Evolutionary conservation across 2,329 filamentous ascomycete genomes (phyloP).

Genomic region (Aureobasidium uvarum): DNA sequence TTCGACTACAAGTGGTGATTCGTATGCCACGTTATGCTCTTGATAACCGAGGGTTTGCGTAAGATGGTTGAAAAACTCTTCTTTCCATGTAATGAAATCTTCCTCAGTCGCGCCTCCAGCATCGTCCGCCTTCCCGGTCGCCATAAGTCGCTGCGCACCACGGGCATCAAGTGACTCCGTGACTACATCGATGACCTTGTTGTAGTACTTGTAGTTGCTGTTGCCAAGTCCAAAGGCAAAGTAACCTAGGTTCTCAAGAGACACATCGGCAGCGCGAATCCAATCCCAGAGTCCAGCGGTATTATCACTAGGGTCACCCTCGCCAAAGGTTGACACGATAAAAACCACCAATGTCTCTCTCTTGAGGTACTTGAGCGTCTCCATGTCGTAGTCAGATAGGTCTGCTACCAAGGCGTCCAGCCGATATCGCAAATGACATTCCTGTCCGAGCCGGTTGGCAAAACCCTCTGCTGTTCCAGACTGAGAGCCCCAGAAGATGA

Average conservation of each 20-base stretch:
- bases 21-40: constrained; percentile 39
- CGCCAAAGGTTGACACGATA: constrained; percentile 35
- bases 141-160: constrained; percentile 39
- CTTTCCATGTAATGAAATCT: constrained; percentile 46
- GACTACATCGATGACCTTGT: constrained; percentile 43
- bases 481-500: constrained; percentile 53
- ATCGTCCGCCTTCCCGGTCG: constrained; percentile 43
- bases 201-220: constrained; percentile 83
- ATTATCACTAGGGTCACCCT: constrained; percentile 45
- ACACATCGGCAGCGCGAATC: not conserved
- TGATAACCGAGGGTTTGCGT: constrained; percentile 36
- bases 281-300: constrained; percentile 48
- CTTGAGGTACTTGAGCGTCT: constrained; percentile 27
- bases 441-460: constrained; percentile 44
- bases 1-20: constrained; percentile 36
- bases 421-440: constrained; percentile 44
- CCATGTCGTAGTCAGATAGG: constrained; percentile 49
- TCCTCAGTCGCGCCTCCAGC: constrained; percentile 45
- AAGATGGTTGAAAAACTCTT: constrained; percentile 38
- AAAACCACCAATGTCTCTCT: constrained; percentile 32
- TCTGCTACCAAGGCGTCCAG: constrained; percentile 46
- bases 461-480: constrained; percentile 49
- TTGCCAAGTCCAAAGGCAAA: constrained; percentile 84
- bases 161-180: constrained; percentile 36
- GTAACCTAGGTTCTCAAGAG: constrained; percentile 38